phyloP scores from a whole-genome alignment of 2,329 filamentous ascomycete species.

The Nothophaeocryptopus gaeumannii region DNA sequence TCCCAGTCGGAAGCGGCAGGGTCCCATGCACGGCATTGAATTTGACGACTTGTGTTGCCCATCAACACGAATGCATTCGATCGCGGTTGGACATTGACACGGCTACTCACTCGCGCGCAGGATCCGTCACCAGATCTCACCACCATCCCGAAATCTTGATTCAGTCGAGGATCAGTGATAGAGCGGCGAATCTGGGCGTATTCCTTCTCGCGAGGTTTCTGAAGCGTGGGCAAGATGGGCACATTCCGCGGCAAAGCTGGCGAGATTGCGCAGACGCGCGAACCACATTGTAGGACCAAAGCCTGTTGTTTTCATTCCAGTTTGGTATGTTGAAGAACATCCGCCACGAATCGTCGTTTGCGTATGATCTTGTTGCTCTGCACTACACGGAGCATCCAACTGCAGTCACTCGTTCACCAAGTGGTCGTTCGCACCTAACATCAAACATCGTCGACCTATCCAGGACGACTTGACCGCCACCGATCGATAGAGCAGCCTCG shows the following conservation, averaged over 20 bases:
- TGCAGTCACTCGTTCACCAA: conserved; percentile 14
- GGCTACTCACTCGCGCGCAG: no score
- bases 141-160: no score
- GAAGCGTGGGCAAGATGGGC: no score
- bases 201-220: no score
- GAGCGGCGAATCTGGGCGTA: no score
- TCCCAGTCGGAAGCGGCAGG: no score
- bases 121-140: no score
- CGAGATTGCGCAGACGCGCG: conserved; percentile 16
- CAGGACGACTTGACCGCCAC: not conserved
- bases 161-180: no score
- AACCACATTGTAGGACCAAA: conserved; percentile 6
- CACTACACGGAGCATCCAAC: conserved; percentile 8
- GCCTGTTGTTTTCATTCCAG: conserved; percentile 21
- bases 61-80: no score
- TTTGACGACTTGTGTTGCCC: no score
- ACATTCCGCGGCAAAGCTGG: conserved; percentile 15
- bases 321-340: conserved; percentile 14
- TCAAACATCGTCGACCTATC: not conserved
- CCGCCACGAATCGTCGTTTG: conserved; percentile 3
- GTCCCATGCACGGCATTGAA: no score
- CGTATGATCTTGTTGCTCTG: conserved; percentile 6
- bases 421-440: not conserved
- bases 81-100: no score
- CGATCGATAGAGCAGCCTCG: not conserved